phyloP scores from a whole-genome alignment of 2,329 filamentous ascomycete species.

The Cordyceps cateniannulata region DNA sequence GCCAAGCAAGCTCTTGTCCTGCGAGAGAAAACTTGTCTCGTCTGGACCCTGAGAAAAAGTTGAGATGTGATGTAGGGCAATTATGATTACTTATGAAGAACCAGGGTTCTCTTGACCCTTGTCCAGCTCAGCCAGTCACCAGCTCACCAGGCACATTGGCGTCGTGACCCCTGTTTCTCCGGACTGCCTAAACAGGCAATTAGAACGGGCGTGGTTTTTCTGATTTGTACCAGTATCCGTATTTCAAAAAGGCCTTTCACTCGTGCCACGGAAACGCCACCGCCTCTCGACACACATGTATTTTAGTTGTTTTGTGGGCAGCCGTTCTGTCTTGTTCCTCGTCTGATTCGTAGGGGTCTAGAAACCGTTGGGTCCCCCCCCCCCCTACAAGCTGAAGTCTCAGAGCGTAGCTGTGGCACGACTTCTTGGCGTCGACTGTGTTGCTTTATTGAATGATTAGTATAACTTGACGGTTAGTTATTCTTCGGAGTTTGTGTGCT shows the following conservation, averaged over 20 bases:
- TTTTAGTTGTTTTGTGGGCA: not conserved
- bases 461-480: no score
- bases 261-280: not conserved
- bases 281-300: not conserved
- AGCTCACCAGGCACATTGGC: not conserved
- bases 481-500: no score
- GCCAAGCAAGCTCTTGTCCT: no score
- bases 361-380: no score
- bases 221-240: not conserved
- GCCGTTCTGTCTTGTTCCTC: not conserved
- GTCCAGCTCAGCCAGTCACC: not conserved
- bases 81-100: not conserved
- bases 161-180: not conserved
- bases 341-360: not conserved
- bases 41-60: not conserved
- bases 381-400: no score
- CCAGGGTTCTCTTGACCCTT: not conserved
- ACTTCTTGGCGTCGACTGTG: no score
- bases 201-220: not conserved
- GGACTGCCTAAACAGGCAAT: conserved; percentile 2
- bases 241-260: no score
- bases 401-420: no score
- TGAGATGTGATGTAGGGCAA: not conserved
- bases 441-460: no score
- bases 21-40: no score